Conservation (phyloP, 768 basidiomycete species). For the Suillus paluster region DNA sequence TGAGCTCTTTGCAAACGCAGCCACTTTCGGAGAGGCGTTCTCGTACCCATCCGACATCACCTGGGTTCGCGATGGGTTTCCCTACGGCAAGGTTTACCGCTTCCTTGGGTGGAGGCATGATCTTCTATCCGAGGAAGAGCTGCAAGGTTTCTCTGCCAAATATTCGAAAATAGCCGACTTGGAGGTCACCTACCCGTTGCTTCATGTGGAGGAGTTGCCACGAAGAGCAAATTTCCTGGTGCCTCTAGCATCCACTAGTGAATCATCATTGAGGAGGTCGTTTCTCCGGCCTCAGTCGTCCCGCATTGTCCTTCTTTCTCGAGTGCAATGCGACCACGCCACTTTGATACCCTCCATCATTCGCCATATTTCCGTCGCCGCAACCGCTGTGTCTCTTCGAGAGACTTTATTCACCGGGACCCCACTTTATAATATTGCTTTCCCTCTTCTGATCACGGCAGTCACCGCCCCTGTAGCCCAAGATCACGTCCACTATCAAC, state of each 20-base stretch:
- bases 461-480: slow-evolving; percentile 65
- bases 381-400: slow-evolving; percentile 55
- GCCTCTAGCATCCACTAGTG: slow-evolving; percentile 40
- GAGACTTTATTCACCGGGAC: slow-evolving; percentile 47
- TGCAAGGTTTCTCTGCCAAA: slow-evolving; percentile 48
- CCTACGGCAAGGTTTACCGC: slow-evolving; percentile 48
- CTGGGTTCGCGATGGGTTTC: slow-evolving; percentile 51
- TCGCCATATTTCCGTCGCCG: slow-evolving; percentile 56
- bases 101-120: slow-evolving; percentile 65
- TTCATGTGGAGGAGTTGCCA: slow-evolving; percentile 56
- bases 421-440: slow-evolving; percentile 51
- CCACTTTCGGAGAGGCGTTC: slow-evolving; percentile 48
- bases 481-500: slow-evolving; percentile 66
- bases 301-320: slow-evolving; percentile 55
- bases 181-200: slow-evolving; percentile 61
- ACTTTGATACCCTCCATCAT: slow-evolving; percentile 68
- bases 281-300: slow-evolving; percentile 52
- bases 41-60: slow-evolving; percentile 54
- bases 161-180: slow-evolving; percentile 34
- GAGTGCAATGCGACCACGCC: slow-evolving; percentile 55
- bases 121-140: slow-evolving; percentile 44
- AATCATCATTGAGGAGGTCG: slow-evolving; percentile 25
- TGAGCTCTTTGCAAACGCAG: slow-evolving; percentile 41
- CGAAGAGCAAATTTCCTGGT: slow-evolving; percentile 64
- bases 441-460: slow-evolving; percentile 53